A percentile compares a stretch with the other conserved stretches of the same genome.
Conservation (phyloP, 2,329 filamentous ascomycete species). For the Apiospora koreana region DNA sequence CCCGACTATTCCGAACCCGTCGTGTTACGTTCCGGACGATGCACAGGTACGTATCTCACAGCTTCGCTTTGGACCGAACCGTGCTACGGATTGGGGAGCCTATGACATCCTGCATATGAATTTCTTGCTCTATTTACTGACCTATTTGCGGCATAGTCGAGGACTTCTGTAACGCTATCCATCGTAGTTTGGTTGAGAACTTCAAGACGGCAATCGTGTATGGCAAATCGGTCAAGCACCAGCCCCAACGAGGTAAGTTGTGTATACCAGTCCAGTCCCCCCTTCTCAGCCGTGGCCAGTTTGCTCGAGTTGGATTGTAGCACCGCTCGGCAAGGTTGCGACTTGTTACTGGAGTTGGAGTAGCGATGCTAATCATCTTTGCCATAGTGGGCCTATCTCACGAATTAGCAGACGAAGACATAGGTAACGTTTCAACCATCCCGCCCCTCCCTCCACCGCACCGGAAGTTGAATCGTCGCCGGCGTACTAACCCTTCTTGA, state of each 20-base stretch:
- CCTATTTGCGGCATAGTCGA: slow-evolving; percentile 58
- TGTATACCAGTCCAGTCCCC: not conserved
- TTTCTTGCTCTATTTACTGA: not conserved
- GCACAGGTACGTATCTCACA: slow-evolving; percentile 50
- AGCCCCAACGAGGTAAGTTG: slow-evolving; percentile 70
- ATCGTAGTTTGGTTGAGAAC: slow-evolving; percentile 92
- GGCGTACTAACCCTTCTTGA: not conserved
- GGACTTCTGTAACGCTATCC: slow-evolving; percentile 97
- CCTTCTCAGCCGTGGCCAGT: not conserved
- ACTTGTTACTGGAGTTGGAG: not conserved
- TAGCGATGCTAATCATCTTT: slow-evolving; percentile 5
- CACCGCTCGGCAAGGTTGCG: not conserved
- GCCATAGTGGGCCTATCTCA: slow-evolving; percentile 75
- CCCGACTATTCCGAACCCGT: slow-evolving; percentile 93
- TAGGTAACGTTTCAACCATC: slow-evolving; percentile 62
- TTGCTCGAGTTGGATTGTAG: slow-evolving; percentile 2
- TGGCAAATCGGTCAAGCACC: slow-evolving; percentile 97
- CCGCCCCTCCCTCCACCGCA: not conserved
- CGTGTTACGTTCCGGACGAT: slow-evolving; percentile 78
- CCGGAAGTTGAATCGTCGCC: not conserved
- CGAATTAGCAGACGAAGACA: slow-evolving; percentile 94
- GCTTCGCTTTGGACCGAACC: not conserved
- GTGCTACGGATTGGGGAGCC: not conserved
- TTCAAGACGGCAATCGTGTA: slow-evolving; percentile 97
- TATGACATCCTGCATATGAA: not conserved